phyloP scores from a whole-genome alignment of 2,329 filamentous ascomycete species.

The Fusarium duplospermum region DNA sequence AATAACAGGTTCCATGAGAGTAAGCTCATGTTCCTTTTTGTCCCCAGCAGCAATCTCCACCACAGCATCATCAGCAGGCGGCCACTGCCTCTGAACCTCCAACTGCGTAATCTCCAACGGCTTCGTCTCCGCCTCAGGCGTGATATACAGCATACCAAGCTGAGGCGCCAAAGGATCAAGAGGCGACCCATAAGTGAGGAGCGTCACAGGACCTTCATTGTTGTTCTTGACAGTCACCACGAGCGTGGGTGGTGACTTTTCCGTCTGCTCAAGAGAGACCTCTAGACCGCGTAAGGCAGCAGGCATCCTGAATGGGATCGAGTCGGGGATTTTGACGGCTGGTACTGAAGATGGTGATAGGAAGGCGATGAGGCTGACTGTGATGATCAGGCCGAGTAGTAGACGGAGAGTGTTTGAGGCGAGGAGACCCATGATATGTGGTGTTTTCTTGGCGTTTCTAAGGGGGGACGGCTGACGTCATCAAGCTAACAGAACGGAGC shows the following conservation, averaged over 20 bases:
- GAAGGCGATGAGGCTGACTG: slow-evolving; percentile 36
- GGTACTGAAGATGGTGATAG: slow-evolving; percentile 18
- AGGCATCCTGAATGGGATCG: slow-evolving; percentile 33
- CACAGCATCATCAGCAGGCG: slow-evolving; percentile 52
- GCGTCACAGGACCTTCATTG: slow-evolving; percentile 51
- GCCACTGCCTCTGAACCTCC: slow-evolving; percentile 55
- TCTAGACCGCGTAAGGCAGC: slow-evolving; percentile 43
- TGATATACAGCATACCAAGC: slow-evolving; percentile 56
- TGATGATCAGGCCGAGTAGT: slow-evolving; percentile 35
- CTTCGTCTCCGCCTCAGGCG: slow-evolving; percentile 46
- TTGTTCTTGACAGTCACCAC: slow-evolving; percentile 55
- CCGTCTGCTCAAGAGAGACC: slow-evolving; percentile 49
- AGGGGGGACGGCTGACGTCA: not conserved
- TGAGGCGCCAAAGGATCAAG: slow-evolving; percentile 56
- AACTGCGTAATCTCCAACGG: slow-evolving; percentile 53
- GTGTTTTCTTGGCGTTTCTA: not conserved
- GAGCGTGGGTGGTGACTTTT: slow-evolving; percentile 51
- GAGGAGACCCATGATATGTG: slow-evolving; percentile 32
- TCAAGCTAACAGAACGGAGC: not conserved
- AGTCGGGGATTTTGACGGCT: slow-evolving; percentile 8
- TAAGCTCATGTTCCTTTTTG: slow-evolving; percentile 49
- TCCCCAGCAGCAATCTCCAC: slow-evolving; percentile 54
- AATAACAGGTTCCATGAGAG: slow-evolving; percentile 52
- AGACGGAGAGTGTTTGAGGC: slow-evolving; percentile 32
- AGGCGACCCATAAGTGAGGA: slow-evolving; percentile 59